Percentiles rank a stretch among this genome's conserved stretches.
Evolutionary conservation across 2,329 filamentous ascomycete genomes (phyloP).

Genomic region (Coniochaeta ligniaria): DNA sequence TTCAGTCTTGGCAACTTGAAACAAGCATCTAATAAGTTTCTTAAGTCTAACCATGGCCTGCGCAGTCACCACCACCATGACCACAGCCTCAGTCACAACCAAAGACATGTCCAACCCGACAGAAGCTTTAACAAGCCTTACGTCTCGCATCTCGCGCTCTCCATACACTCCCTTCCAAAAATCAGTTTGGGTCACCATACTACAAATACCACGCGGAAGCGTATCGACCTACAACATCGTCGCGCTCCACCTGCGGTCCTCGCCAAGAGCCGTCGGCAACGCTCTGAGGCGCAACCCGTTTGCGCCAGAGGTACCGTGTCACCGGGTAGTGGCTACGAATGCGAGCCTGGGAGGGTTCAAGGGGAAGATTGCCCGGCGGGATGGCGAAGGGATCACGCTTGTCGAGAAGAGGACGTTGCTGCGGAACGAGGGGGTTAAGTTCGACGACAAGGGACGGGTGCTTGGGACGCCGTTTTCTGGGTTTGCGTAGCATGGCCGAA

Average conservation of each 20-base stretch:
- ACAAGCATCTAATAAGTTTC: background rate
- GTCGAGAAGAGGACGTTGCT: conserved; percentile 58
- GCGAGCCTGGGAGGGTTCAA: conserved; percentile 67
- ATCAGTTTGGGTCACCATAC: conserved; percentile 62
- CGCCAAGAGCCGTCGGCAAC: conserved; percentile 70
- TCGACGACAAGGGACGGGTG: conserved; percentile 45
- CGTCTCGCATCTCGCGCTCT: conserved; percentile 23
- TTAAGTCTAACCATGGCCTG: background rate
- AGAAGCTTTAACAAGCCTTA: background rate
- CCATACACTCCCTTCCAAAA: conserved; percentile 48
- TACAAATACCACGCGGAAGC: conserved; percentile 67
- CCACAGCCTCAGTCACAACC: background rate
- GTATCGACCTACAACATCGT: conserved; percentile 75
- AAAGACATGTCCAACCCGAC: background rate
- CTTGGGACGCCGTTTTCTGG: conserved; percentile 46
- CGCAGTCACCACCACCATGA: background rate
- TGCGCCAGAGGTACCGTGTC: conserved; percentile 74
- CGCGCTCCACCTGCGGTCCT: conserved; percentile 59
- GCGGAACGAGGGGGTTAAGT: conserved; percentile 54
- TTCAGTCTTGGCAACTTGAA: background rate
- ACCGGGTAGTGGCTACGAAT: conserved; percentile 69
- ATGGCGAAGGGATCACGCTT: conserved; percentile 53
- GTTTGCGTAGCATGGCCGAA: conserved; percentile 20
- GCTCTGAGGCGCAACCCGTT: conserved; percentile 75
- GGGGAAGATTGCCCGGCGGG: conserved; percentile 51